Base-by-base conservation (phyloP, 2,329 filamentous ascomycete genomes). In the Hymenoscyphus linearis region DNA sequence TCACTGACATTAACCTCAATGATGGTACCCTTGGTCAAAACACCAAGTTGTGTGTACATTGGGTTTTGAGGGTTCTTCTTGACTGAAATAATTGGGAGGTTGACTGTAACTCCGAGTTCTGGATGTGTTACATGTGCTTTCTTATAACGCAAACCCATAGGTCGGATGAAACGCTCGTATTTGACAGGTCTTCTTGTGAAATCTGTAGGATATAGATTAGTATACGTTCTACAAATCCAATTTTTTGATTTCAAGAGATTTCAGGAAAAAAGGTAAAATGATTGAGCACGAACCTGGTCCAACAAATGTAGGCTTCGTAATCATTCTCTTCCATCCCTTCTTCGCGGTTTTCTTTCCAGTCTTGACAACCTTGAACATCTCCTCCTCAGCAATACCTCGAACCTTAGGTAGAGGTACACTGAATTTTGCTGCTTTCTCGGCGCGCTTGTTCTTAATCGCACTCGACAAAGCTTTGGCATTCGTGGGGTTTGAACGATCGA, bases 331-430 rank as follows among this genome's bases (percentile, higher is more conserved):
- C 87, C 87, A 84, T 47, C 65, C 64, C 74, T 78, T 62, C 84
- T 96, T 92, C 60, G 87, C 82, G 2, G 88, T 91, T 82, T 96
- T 97, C 85, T 96, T 96, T 70, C 95, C 93, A 35, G 93, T 98
- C 79, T 92, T 92, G 72, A 98, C 86, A 14, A 96, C 93, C 78
- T 91, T 93, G 82, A 98, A 98, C 89, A 97, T 93, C 80, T 96
- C 93, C 81, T 96, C 91, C 79, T 98, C 93, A 68, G 85, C 87
- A 69, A 98, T 97, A 66, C 91, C 93, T 71, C 90, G 85, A 52
- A 98, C 95, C 79, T 96, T 97, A 37, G 95, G 95, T 72, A 99
- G 76, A 1, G 95, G 95, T 44, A 98, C 95, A 35, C 84, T 85
- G 75, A 97, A 98, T 74, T 93, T 90, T 57, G 95, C 95, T 6